These are phyloP conservation scores for Teunomyces gatunensis DNA, from an alignment of 805 yeast genomes.

Conservation along the genomic window DNA sequence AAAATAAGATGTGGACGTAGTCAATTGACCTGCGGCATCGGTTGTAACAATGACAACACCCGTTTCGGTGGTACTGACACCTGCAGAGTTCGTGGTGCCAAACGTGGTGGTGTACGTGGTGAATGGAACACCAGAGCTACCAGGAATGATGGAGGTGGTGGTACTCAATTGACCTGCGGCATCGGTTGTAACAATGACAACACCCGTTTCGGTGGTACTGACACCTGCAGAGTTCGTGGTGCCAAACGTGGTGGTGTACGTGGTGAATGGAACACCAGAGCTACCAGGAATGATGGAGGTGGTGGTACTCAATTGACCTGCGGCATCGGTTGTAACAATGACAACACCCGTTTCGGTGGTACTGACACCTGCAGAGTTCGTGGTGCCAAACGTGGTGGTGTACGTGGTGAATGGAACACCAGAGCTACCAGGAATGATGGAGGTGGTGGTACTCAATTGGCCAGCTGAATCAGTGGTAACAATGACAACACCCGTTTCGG, in stretches of 20 bases:
- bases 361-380: conserved; percentile 4
- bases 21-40: conserved; percentile 13
- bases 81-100: conserved; percentile 4
- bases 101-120: conserved; percentile 9
- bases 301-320: conserved; percentile 13
- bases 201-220: not conserved
- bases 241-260: conserved; percentile 6
- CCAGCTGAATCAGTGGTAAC: conserved; percentile 16
- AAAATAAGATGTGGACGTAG: not conserved
- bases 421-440: conserved; percentile 4
- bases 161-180: conserved; percentile 11
- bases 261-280: conserved; percentile 4
- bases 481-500: conserved; percentile 18
- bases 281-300: conserved; percentile 8
- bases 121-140: not conserved
- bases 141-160: conserved; percentile 9
- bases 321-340: conserved; percentile 14
- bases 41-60: conserved; percentile 5
- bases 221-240: conserved; percentile 5
- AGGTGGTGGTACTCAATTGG: conserved; percentile 12
- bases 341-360: conserved; percentile 10
- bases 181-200: conserved; percentile 9
- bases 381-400: conserved; percentile 5
- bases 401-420: conserved; percentile 5
- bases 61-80: conserved; percentile 1